Evolutionary conservation across 768 basidiomycete genomes (phyloP), one percentile per base, ranked within the genome.

Genomic region (Termitomyces heimii): DNA sequence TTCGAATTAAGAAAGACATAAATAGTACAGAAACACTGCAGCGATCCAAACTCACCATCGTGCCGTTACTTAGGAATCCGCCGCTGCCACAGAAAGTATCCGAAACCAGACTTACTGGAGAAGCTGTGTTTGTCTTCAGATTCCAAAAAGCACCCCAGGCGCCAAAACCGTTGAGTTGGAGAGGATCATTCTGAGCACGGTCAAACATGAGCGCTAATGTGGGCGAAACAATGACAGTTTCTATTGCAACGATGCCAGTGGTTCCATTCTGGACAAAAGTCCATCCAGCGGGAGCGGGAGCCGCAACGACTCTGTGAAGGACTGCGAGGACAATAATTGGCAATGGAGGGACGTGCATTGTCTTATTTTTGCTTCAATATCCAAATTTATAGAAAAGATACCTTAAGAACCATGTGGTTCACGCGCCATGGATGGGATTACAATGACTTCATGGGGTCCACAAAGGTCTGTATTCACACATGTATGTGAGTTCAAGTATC

Each of bases 131-230:
- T 8, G 58, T 59, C 26, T 56, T 13, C 7, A 56, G 37, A 46
- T 59, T 55, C 58, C 58, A 59, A 12, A 59, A 56, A 5, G 58
- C 58, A 7, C 58, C 58, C 58, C 58, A 59, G 10, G 54, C 58
- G 22, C 53, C 14, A 49, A 43, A 37, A 16, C 54, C 54, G 35
- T 56, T 22, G 18, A 59, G 47, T 37, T 54, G 40, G 31, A 59
- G 58, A 3, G 58, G 58, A 43, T 59, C 53, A 45, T 49, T 43
- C 42, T 56, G 47, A 20, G 58, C 40, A 46, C 53, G 53, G 28
- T 59, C 58, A 22, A 59, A 50, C 37, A 42, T 55, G 12, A 59
- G 34, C 5, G 58, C 58, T 5, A 59, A 47, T 7, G 58, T 59
- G 24, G 46, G 58, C 28, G 58, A 59, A 35, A 59, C 37, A 6